phyloP scores from a whole-genome alignment of 2,329 filamentous ascomycete species.

The Phialocephala subalpina region DNA sequence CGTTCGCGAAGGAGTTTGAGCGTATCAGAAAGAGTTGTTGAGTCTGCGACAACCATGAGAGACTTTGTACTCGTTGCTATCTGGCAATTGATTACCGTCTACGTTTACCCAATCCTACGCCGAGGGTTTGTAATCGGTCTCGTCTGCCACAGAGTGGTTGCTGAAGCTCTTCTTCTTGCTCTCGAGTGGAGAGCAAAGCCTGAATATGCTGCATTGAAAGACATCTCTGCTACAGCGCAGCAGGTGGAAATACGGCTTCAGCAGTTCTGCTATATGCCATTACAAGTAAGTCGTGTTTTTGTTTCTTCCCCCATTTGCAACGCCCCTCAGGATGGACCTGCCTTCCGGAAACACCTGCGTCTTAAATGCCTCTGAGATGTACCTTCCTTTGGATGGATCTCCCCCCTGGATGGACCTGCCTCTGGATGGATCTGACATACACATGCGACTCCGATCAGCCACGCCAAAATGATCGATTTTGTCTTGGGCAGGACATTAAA shows the following conservation, averaged over 20 bases:
- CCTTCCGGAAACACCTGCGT: no score
- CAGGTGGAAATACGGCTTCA: slow-evolving; percentile 97
- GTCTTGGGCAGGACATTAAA: no score
- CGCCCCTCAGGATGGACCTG: no score
- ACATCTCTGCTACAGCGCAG: slow-evolving; percentile 95
- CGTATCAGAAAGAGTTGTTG: slow-evolving; percentile 92
- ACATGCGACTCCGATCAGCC: no score
- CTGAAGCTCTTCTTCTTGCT: slow-evolving; percentile 79
- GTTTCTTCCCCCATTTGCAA: no score
- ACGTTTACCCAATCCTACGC: slow-evolving; percentile 80
- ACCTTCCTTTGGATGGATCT: no score
- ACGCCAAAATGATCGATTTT: no score
- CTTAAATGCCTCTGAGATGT: no score
- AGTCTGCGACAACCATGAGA: slow-evolving; percentile 88
- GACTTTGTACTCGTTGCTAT: slow-evolving; percentile 75
- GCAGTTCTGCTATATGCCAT: slow-evolving; percentile 99
- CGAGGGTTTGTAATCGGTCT: slow-evolving; percentile 79
- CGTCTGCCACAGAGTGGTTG: slow-evolving; percentile 80
- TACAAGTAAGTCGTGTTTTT: slow-evolving; percentile 49
- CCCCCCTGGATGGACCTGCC: no score
- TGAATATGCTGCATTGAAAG: slow-evolving; percentile 85
- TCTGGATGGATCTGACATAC: no score
- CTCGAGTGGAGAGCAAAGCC: slow-evolving; percentile 86
- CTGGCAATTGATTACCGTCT: slow-evolving; percentile 75
- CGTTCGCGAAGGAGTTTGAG: slow-evolving; percentile 86